A percentile compares a stretch with the other conserved stretches of the same genome.
phyloP scores from a whole-genome alignment of 331 rosid species.

The Prunus yedoensis region DNA sequence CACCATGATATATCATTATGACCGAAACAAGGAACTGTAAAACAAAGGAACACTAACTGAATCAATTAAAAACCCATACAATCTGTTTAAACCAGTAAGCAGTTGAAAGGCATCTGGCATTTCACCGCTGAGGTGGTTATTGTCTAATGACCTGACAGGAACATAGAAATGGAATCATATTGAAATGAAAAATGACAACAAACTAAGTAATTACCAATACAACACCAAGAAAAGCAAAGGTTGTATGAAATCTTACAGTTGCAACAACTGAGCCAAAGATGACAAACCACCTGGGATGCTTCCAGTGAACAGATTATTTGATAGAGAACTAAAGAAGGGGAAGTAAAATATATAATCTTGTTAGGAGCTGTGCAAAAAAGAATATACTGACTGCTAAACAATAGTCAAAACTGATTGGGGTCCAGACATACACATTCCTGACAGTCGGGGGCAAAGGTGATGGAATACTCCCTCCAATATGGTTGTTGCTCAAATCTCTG shows the following conservation, averaged over 20 bases:
- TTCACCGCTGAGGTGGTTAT: slow-evolving; percentile 52
- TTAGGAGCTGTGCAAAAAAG: neutral
- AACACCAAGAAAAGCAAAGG: neutral
- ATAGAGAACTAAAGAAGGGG: slow-evolving; percentile 50
- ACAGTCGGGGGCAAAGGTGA: slow-evolving; percentile 60
- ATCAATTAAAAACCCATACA: slow-evolving; percentile 41
- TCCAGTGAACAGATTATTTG: slow-evolving; percentile 59
- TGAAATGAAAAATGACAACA: neutral
- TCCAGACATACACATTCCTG: slow-evolving; percentile 59
- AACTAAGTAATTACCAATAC: neutral
- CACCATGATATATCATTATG: slow-evolving; percentile 21
- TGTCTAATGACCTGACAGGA: slow-evolving; percentile 43
- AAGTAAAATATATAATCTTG: slow-evolving; percentile 10
- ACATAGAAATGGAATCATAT: slow-evolving; percentile 7
- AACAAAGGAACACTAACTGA: slow-evolving; percentile 15
- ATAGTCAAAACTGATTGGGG: neutral
- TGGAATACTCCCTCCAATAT: slow-evolving; percentile 72
- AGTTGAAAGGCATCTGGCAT: slow-evolving; percentile 59
- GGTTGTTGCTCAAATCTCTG: slow-evolving; percentile 77
- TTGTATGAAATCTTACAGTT: slow-evolving; percentile 48
- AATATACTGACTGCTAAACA: neutral
- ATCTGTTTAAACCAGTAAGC: slow-evolving; percentile 44
- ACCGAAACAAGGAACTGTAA: slow-evolving; percentile 7
- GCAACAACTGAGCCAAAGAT: slow-evolving; percentile 40
- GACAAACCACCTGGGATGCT: slow-evolving; percentile 56